phyloP scores from a whole-genome alignment of 2,329 filamentous ascomycete genomes.

The Aaosphaeria pasadenensis region DNA sequence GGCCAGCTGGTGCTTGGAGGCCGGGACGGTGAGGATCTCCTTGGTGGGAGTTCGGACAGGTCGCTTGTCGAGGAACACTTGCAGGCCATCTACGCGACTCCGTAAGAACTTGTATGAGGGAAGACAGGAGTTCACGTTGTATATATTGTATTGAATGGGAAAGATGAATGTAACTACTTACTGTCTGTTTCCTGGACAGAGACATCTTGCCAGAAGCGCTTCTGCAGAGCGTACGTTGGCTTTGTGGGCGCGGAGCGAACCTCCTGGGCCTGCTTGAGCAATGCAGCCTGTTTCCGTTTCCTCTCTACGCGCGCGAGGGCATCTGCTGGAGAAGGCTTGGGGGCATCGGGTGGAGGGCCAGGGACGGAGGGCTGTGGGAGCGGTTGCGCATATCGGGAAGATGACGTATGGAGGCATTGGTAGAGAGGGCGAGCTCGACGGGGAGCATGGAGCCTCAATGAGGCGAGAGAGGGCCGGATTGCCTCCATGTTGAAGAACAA shows the following conservation, averaged over 20 bases:
- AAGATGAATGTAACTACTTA: conserved; percentile 31
- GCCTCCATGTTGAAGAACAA: conserved; percentile 17
- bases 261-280: conserved; percentile 46
- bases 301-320: conserved; percentile 48
- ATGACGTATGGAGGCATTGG: conserved; percentile 43
- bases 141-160: background rate
- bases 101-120: background rate
- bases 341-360: conserved; percentile 59
- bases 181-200: conserved; percentile 60
- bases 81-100: conserved; percentile 46
- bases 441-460: conserved; percentile 15
- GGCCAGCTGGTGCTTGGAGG: conserved; percentile 76
- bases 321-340: conserved; percentile 47
- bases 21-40: conserved; percentile 67
- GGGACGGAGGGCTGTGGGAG: conserved; percentile 56
- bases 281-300: conserved; percentile 50
- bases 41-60: conserved; percentile 77
- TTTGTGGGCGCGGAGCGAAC: conserved; percentile 31
- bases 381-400: conserved; percentile 50
- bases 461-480: conserved; percentile 25
- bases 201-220: conserved; percentile 88
- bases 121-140: background rate
- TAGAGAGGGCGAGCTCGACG: conserved; percentile 7
- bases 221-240: conserved; percentile 54
- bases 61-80: conserved; percentile 73